A percentile compares a stretch with the other conserved stretches of the same genome.
phyloP scores from a whole-genome alignment of 495 filamentous ascomycete genomes.

The Penicillium angulare region DNA sequence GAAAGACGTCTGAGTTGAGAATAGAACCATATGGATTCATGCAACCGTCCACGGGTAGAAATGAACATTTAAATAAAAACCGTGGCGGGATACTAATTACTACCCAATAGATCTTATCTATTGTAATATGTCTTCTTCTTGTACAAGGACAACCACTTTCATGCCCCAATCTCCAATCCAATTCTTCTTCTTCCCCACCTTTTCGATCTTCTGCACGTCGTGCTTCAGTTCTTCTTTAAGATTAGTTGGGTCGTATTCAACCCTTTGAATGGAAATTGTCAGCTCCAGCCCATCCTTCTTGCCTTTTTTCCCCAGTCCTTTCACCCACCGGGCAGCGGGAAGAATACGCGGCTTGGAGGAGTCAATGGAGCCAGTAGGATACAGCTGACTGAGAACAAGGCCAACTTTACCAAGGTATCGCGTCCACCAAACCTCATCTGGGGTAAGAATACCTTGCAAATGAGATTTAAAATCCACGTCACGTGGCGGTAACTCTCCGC shows the following conservation, averaged over 20 bases:
- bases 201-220: conserved; percentile 26
- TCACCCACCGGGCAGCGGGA: conserved; percentile 24
- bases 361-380: conserved; percentile 28
- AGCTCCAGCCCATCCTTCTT: conserved; percentile 27
- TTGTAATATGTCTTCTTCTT: conserved; percentile 21
- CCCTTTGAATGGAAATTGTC: conserved; percentile 27
- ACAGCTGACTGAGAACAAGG: conserved; percentile 24
- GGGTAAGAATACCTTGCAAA: conserved; percentile 45
- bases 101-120: too few species aligned
- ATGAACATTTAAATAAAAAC: too few species aligned
- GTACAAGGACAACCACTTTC: conserved; percentile 23
- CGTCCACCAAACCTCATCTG: conserved; percentile 58
- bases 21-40: too few species aligned
- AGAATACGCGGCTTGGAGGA: conserved; percentile 28
- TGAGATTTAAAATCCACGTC: conserved; percentile 48
- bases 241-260: conserved; percentile 26
- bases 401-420: conserved; percentile 54
- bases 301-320: conserved; percentile 25
- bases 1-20: too few species aligned
- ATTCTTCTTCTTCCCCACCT: conserved; percentile 35
- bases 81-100: too few species aligned
- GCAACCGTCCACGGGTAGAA: too few species aligned
- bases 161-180: conserved; percentile 38
- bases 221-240: conserved; percentile 27
- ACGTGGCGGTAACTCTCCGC: conserved; percentile 56